Evolutionary conservation across 164 flowering plant species (phyloP).

Genomic region (Aristolochia contorta): DNA sequence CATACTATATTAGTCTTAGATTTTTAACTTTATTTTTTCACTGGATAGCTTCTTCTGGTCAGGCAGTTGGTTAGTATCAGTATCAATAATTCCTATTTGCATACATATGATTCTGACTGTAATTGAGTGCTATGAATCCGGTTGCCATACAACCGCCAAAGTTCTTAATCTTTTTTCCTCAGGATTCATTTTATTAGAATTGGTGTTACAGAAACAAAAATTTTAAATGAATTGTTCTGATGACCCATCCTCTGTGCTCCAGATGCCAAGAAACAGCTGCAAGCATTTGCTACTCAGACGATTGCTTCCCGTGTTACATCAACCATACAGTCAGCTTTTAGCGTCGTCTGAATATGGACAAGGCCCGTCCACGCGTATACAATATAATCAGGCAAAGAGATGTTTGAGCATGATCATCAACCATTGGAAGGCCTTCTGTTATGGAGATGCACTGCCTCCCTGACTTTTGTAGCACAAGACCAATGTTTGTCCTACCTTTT

Average conservation of each 20-base stretch:
- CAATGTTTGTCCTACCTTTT: neutral
- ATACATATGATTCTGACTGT: too few species aligned
- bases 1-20: too few species aligned
- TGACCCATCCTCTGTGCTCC: conserved; percentile 2
- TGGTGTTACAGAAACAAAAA: neutral
- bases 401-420: neutral
- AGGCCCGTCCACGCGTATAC: neutral
- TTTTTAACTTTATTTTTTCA: too few species aligned
- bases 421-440: neutral
- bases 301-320: conserved; percentile 62
- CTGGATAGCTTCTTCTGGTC: too few species aligned
- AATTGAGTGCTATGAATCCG: too few species aligned
- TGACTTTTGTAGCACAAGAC: neutral
- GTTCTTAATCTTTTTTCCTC: too few species aligned
- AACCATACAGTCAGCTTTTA: conserved; percentile 73
- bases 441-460: neutral
- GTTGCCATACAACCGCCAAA: too few species aligned
- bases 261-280: conserved; percentile 98
- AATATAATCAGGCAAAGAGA: neutral
- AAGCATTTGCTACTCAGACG: conserved; percentile 77
- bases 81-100: too few species aligned
- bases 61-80: too few species aligned
- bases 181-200: too few species aligned
- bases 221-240: neutral
- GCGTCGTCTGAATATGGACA: conserved; percentile 40